A percentile compares a stretch with the other conserved stretches of the same genome.
Evolutionary conservation across 2,329 filamentous ascomycete genomes (phyloP).

Genomic region (Diaporthe longicolla): DNA sequence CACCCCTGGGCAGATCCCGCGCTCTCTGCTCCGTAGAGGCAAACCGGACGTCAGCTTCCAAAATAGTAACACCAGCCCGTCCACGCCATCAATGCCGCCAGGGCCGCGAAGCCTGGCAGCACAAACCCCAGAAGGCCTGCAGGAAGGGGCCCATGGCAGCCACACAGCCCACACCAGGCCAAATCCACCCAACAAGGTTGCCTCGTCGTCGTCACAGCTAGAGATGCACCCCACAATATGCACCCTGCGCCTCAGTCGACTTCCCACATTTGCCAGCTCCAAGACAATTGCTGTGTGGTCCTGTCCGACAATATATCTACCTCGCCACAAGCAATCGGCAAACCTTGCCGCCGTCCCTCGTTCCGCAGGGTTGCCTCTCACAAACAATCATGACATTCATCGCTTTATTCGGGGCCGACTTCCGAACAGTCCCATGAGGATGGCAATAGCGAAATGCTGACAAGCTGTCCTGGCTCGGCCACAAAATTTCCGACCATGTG

Average conservation of each 20-base stretch:
- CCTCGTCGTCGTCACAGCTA: conserved; percentile 17
- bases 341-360: background rate
- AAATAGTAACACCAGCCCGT: conserved; percentile 34
- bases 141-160: conserved; percentile 19
- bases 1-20: conserved; percentile 19
- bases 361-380: conserved; percentile 10
- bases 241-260: conserved; percentile 13
- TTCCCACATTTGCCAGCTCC: conserved; percentile 7
- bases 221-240: conserved; percentile 20
- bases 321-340: conserved; percentile 16
- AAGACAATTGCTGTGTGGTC: background rate
- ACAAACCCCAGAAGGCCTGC: conserved; percentile 1
- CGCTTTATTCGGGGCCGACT: background rate
- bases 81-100: conserved; percentile 28
- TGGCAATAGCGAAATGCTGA: background rate
- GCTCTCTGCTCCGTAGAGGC: conserved; percentile 9
- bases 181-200: conserved; percentile 28
- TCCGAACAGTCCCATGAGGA: background rate
- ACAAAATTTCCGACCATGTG: background rate
- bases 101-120: too few species aligned
- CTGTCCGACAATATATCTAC: conserved; percentile 5
- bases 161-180: background rate
- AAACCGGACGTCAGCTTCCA: conserved; percentile 20
- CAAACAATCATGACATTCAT: background rate
- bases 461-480: conserved; percentile 9